These are phyloP conservation scores for Sporothrix mexicana DNA, from an alignment of 2,329 filamentous ascomycete genomes.

Conservation along the genomic window DNA sequence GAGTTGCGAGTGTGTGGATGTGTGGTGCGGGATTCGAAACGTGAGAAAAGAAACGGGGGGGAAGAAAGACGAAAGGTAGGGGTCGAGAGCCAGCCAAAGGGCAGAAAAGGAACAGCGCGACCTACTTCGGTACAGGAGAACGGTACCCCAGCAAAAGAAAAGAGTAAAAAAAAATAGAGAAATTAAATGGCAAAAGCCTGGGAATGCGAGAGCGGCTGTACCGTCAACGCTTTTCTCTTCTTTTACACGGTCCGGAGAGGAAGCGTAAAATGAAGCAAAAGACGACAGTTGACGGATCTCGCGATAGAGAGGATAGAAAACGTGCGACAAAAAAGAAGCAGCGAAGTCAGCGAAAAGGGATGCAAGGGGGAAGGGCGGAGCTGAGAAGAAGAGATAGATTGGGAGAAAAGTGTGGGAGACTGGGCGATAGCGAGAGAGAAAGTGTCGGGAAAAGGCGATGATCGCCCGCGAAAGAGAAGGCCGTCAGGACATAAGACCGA, in stretches of 20 bases:
- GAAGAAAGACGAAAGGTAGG: constrained; percentile 21
- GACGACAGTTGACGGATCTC: not conserved
- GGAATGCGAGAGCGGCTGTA: not conserved
- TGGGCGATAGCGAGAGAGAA: constrained; percentile 20
- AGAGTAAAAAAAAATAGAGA: not conserved
- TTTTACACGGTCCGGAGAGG: not conserved
- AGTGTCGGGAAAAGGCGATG: constrained; percentile 23
- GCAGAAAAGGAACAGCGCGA: constrained; percentile 30
- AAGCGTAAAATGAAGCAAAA: not conserved
- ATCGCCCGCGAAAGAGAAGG: constrained; percentile 24
- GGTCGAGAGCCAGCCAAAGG: constrained; percentile 26
- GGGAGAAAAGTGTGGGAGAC: not conserved
- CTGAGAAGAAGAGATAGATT: not conserved
- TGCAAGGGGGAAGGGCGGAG: constrained; percentile 3
- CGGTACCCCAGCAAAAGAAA: not conserved
- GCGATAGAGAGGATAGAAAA: constrained; percentile 16
- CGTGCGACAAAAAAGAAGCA: constrained; percentile 19
- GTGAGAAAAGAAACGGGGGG: constrained; percentile 31
- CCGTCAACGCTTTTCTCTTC: not conserved
- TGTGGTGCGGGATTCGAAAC: constrained; percentile 34
- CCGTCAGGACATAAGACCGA: constrained; percentile 1
- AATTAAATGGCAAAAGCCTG: not conserved
- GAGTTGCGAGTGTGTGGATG: constrained; percentile 2
- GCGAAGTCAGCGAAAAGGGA: not conserved
- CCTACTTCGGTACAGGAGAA: constrained; percentile 18